Evolutionary conservation across 208 protist genomes (phyloP).

Genomic region (Leishmania amazonensis): DNA sequence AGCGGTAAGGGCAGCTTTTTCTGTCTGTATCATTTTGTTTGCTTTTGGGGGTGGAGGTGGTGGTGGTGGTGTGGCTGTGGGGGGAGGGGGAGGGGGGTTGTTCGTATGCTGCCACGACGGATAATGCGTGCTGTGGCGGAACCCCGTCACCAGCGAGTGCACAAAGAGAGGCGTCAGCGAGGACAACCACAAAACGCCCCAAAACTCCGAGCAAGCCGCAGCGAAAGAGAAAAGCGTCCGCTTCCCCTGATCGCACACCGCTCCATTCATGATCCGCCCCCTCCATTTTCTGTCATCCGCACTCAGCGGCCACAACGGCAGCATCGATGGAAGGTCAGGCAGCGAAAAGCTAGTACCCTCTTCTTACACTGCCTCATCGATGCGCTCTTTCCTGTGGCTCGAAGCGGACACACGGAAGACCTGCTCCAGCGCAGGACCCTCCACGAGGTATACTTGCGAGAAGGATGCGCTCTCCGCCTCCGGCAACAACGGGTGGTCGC

Average conservation of each 20-base stretch:
- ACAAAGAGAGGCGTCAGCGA: not conserved
- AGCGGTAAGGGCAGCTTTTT: not conserved
- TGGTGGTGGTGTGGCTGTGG: too few relatives aligned
- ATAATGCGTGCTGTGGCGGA: not conserved
- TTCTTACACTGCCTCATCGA: not conserved
- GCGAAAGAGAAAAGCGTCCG: not conserved
- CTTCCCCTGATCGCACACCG: not conserved
- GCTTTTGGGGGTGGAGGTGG: not conserved
- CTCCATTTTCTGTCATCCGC: not conserved
- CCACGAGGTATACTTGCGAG: conserved; percentile 63
- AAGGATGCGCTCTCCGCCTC: conserved; percentile 55
- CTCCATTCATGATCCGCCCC: not conserved
- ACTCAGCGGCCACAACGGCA: not conserved
- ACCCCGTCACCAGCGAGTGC: not conserved
- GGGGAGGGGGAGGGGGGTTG: not conserved
- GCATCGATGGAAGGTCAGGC: too few relatives aligned
- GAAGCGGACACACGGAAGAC: conserved; percentile 22
- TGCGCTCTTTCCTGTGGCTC: not conserved
- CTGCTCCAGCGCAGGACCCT: conserved; percentile 48
- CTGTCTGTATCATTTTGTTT: not conserved
- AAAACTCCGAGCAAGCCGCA: not conserved
- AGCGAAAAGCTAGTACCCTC: not conserved
- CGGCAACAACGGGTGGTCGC: conserved; percentile 69
- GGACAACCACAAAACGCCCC: too few relatives aligned
- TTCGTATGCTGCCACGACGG: not conserved